Evolutionary conservation across 768 basidiomycete genomes (phyloP), one percentile per base, ranked within the genome.

Genomic region (Termitomyces eurrhizus): DNA sequence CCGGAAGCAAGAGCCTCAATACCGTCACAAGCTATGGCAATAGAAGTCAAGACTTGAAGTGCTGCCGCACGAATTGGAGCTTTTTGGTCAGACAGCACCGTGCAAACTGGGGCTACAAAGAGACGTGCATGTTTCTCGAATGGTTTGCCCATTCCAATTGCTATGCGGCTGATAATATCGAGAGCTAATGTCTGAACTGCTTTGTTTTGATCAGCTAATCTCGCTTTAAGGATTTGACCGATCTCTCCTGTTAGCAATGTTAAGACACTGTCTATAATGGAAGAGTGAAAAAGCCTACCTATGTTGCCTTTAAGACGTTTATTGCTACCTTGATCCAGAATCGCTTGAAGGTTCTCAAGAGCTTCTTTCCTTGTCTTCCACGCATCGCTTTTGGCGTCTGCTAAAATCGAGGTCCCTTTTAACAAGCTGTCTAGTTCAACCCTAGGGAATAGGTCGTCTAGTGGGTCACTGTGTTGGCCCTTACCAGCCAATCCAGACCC

Each of bases 311-410:
- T 98, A 59, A 99, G 71, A 16, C 97, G 87, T 68, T 96, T 96
- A 72, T 98, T 98, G 46, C 84, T 80, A 53, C 92, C 92, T 74
- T 94, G 90, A 68, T 98, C 95, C 37, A 99, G 75, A 60, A 93
- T 82, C 0, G 83, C 86, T 68, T 93, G 89, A 18, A 98, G 72
- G 0, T 79, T 77, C 72, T 98, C 97, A 60, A 98, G 78, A 3
- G 92, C 95, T 68, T 98, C 96, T 72, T 99, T 99, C 75, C 95
- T 89, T 1, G 85, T 86, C 77, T 98, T 98, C 96, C 96, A 99
- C 0, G 93, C 88, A 64, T 96, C 95, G 66, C 88, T 96, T 76
- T 93, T 95, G 11, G 88, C 80, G 66, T 94, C 93, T 2, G 86
- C 79, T 16, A 97, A 74, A 51, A 95, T 89, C 5, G 87, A 86